phyloP scores from a whole-genome alignment of 306 rosid species.

The Trifolium fragiferum region DNA sequence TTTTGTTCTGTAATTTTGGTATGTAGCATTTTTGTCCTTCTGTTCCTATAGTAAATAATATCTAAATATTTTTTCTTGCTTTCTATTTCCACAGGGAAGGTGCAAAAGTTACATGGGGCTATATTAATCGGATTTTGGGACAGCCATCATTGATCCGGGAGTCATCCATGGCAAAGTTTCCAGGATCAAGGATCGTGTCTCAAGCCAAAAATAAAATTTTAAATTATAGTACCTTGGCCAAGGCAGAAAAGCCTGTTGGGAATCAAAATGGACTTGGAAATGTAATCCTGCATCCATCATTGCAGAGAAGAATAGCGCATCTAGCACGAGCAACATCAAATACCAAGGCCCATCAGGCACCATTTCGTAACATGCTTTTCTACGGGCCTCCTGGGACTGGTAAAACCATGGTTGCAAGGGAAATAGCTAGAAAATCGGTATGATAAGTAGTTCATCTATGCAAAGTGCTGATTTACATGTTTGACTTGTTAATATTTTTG shows the following conservation, averaged over 20 bases:
- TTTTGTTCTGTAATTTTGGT: too few species aligned
- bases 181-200: constrained; percentile 79
- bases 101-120: constrained; percentile 95
- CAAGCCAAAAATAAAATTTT: constrained; percentile 65
- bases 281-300: constrained; percentile 89
- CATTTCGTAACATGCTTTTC: constrained; percentile 95
- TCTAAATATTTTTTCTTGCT: constrained; percentile 39
- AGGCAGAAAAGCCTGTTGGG: constrained; percentile 51
- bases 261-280: constrained; percentile 68
- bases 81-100: constrained; percentile 75
- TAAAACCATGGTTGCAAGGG: constrained; percentile 99
- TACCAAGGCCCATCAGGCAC: constrained; percentile 95
- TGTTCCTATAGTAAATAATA: constrained; percentile 12
- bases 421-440: constrained; percentile 96
- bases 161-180: constrained; percentile 87
- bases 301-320: constrained; percentile 82
- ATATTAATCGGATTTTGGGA: constrained; percentile 91
- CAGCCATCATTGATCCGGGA: constrained; percentile 98
- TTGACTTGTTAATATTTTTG: constrained; percentile 27
- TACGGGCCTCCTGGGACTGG: constrained; percentile 99
- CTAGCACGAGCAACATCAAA: constrained; percentile 95
- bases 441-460: constrained; percentile 29
- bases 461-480: constrained; percentile 10
- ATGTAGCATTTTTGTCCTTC: constrained; percentile 10
- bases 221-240: constrained; percentile 54